A percentile compares a stretch with the other conserved stretches of the same genome.
Conservation (phyloP, 1,284 basidiomycete genomes). For the Melampsora americana region DNA sequence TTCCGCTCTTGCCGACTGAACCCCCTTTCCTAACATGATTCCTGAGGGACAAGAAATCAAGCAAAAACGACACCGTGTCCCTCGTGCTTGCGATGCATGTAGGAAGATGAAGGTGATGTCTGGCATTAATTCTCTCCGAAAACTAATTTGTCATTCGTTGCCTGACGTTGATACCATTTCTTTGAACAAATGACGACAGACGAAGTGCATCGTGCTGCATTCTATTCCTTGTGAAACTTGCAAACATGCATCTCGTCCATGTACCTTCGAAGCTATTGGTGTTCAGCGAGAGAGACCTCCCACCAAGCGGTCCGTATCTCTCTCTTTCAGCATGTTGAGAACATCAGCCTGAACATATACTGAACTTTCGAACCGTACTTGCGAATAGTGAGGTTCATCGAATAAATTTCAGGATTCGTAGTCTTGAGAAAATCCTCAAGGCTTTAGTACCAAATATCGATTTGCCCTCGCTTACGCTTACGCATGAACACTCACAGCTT, state of each 20-base stretch:
- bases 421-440: slow-evolving; percentile 25
- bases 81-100: no score
- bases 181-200: neutral
- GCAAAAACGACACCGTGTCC: no score
- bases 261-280: slow-evolving; percentile 24
- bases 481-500: slow-evolving; percentile 1
- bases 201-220: slow-evolving; percentile 18
- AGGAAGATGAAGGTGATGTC: no score
- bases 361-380: neutral
- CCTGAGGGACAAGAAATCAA: no score
- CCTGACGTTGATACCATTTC: no score
- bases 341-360: neutral
- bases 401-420: slow-evolving; percentile 16
- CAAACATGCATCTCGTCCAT: slow-evolving; percentile 7
- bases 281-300: slow-evolving; percentile 34
- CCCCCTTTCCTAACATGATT: no score
- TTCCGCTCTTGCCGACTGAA: no score
- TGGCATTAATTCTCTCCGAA: no score
- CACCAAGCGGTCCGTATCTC: slow-evolving; percentile 23
- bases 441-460: slow-evolving; percentile 25
- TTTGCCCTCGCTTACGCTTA: slow-evolving; percentile 14
- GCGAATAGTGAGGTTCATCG: slow-evolving; percentile 25
- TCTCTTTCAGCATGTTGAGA: neutral
- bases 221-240: slow-evolving; percentile 25
- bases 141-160: no score